Percentiles rank a stretch among this genome's conserved stretches.
phyloP scores from a whole-genome alignment of 306 rosid species.

The Coriaria nepalensis region DNA sequence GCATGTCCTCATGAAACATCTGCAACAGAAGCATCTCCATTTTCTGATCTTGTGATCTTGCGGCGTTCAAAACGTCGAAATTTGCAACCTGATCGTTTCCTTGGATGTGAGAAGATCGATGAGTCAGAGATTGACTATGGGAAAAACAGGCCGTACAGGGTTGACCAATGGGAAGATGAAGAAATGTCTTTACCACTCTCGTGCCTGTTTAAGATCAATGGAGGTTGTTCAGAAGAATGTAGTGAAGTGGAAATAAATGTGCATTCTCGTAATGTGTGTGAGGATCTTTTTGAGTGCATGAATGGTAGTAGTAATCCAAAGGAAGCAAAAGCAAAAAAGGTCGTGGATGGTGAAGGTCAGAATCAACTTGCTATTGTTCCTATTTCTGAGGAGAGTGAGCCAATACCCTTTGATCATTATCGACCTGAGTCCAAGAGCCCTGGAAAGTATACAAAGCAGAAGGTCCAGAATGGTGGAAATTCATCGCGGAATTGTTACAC shows the following conservation, averaged over 20 bases:
- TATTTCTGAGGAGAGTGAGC: constrained; percentile 22
- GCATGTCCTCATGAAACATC: constrained; percentile 10
- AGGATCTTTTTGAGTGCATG: constrained; percentile 18
- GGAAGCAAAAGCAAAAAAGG: constrained; percentile 20
- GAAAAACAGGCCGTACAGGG: constrained; percentile 39
- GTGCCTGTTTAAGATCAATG: constrained; percentile 22
- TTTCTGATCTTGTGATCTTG: constrained; percentile 28
- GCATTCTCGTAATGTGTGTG: constrained; percentile 4
- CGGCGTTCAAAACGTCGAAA: constrained; percentile 83
- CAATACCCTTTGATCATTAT: constrained; percentile 16
- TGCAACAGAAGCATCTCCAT: constrained; percentile 22
- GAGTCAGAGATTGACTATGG: constrained; percentile 46
- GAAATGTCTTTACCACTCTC: constrained; percentile 55
- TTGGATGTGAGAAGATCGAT: constrained; percentile 40
- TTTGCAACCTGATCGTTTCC: constrained; percentile 74
- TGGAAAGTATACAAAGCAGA: constrained; percentile 18
- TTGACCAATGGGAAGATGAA: constrained; percentile 30
- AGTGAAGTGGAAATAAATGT: constrained; percentile 10
- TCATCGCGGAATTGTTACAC: constrained; percentile 21
- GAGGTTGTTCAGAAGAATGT: constrained; percentile 12
- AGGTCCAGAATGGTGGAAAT: constrained; percentile 18
- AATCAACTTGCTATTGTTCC: constrained; percentile 45
- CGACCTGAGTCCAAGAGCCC: constrained; percentile 12
- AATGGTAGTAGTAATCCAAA: constrained; percentile 16
- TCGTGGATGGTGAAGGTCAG: constrained; percentile 15